Evolutionary conservation across 1,284 basidiomycete species (phyloP).

Genomic region (Coniferiporia weirii): DNA sequence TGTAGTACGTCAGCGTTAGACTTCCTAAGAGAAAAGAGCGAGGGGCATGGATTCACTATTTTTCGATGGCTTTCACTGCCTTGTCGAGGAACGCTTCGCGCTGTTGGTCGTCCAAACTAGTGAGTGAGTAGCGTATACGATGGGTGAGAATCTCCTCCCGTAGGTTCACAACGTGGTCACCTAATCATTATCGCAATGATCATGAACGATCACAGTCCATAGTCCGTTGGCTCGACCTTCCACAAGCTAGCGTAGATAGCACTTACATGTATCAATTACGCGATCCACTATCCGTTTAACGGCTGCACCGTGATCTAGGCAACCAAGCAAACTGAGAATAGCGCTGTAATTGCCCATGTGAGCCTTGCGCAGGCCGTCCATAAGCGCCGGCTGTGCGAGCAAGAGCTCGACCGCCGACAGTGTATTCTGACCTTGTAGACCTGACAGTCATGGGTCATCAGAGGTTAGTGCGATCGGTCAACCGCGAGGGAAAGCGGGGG

Average conservation of each 20-base stretch:
- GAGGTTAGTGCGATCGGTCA: not conserved
- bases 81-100: slow-evolving; percentile 54
- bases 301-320: slow-evolving; percentile 76
- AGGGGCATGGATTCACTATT: slow-evolving; percentile 52
- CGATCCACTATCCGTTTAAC: slow-evolving; percentile 85
- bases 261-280: slow-evolving; percentile 82
- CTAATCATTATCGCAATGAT: slow-evolving; percentile 34
- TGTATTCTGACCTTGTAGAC: slow-evolving; percentile 52
- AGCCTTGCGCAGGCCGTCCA: slow-evolving; percentile 83
- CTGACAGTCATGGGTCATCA: slow-evolving; percentile 32
- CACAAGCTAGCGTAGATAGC: slow-evolving; percentile 13
- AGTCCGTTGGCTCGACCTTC: too few relatives aligned
- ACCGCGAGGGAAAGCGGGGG: too few relatives aligned
- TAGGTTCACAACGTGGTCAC: slow-evolving; percentile 85
- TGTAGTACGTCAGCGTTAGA: too few relatives aligned
- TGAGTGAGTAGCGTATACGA: slow-evolving; percentile 81
- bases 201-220: not conserved
- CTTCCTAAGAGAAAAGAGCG: not conserved
- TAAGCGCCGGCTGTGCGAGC: slow-evolving; percentile 69
- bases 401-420: slow-evolving; percentile 81
- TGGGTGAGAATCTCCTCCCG: slow-evolving; percentile 84
- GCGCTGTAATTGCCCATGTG: slow-evolving; percentile 88
- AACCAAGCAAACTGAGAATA: slow-evolving; percentile 85
- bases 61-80: slow-evolving; percentile 70
- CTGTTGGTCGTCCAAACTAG: slow-evolving; percentile 65